Base-by-base conservation (phyloP, 1,284 basidiomycete genomes). In the Moniliella sp. region DNA sequence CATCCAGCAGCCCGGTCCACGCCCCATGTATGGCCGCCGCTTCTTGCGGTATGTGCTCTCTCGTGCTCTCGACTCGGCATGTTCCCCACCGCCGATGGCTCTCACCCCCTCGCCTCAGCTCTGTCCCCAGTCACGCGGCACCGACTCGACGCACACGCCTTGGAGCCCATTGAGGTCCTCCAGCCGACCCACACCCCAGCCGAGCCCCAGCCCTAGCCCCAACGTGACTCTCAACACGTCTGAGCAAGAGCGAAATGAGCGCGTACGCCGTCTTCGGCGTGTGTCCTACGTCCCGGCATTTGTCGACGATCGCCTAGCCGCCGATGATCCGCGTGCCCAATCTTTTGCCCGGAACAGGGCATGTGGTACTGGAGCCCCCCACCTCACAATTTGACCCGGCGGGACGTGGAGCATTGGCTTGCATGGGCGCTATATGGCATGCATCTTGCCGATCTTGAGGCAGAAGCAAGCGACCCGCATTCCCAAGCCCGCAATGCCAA, bases 391-490 rank as follows among this genome's bases (percentile, higher is more conserved):
- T 44, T 56, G 15, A 45, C 44, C 5, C 35, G 43, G 8, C 30
- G 42, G 9, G 54, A 57, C 21, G 42, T 49, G 29, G 39, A 42
- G 34, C 47, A 49, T 25, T 60, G 57, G 57, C 39, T 58, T 15
- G 43, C 50, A 3, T 60, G 57, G n/a, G 38, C 45, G 12, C 34
- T 60, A 1, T 55, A 49, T 21, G 51, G 36, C 5, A 35, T 36
- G 3, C 25, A 39, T 11, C 41, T 53, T 28, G 46, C 49, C 15
- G 40, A 46, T 29, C 23, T 56, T 13, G 44, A 45, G 28, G 34
- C 27, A 2, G 49, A 54, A 35, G 43, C 13, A 27, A 36, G 14
- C n/a, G 15, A 5, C 27, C 11, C 21, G 34, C 25, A n/a, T n/a
- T n/a, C n/a, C n/a, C n/a, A n/a, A n/a, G n/a, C n/a, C n/a, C n/a